phyloP scores from a whole-genome alignment of 441 rosid species.

The Euphorbia neoarborescens region DNA sequence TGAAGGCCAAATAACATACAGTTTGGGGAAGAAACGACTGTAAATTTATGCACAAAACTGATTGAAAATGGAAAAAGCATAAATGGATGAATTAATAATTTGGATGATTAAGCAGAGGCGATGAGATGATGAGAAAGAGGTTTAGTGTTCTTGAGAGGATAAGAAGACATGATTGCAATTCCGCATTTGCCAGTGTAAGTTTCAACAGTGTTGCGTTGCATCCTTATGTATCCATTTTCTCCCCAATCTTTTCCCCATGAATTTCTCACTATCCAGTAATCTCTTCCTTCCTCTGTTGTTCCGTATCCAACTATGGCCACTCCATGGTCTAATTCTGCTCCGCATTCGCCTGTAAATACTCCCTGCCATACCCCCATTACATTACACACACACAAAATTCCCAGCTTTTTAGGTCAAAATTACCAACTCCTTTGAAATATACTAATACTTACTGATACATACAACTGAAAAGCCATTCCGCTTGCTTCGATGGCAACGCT shows the following conservation, averaged over 20 bases:
- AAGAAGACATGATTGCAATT: slow-evolving; percentile 66
- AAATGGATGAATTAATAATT: no score
- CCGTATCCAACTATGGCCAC: slow-evolving; percentile 70
- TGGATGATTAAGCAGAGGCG: slow-evolving; percentile 38
- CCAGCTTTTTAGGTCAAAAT: no score
- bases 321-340: slow-evolving; percentile 66
- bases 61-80: no score
- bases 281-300: slow-evolving; percentile 43
- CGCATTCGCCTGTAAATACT: slow-evolving; percentile 58
- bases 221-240: slow-evolving; percentile 55
- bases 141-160: slow-evolving; percentile 52
- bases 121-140: slow-evolving; percentile 27
- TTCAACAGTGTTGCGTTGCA: slow-evolving; percentile 41
- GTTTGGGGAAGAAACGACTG: no score
- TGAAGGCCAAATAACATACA: no score
- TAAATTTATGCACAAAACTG: no score
- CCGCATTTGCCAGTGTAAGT: slow-evolving; percentile 63
- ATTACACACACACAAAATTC: no score
- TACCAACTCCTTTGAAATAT: no score
- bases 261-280: slow-evolving; percentile 66
- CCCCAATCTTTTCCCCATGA: slow-evolving; percentile 80
- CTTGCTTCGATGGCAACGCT: slow-evolving; percentile 74
- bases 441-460: slow-evolving; percentile 43
- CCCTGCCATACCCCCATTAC: slow-evolving; percentile 56
- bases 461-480: slow-evolving; percentile 66